A percentile compares a stretch with the other conserved stretches of the same genome.
Evolutionary conservation across 2,329 filamentous ascomycete species (phyloP).

Genomic region (Clonostachys rhizophaga): DNA sequence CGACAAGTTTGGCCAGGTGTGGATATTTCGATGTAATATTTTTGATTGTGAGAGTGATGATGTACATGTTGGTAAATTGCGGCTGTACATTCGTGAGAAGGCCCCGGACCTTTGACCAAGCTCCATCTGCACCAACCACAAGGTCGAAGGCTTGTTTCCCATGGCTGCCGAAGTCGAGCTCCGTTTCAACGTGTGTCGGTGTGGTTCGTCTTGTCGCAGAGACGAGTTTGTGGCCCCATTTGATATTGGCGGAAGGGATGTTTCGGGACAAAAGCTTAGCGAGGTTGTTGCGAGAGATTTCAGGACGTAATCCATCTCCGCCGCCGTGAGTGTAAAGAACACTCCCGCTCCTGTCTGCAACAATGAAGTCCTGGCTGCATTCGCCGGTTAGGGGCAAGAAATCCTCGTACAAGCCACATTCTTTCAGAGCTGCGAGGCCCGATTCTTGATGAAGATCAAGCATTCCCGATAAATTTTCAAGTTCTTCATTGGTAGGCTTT

Average conservation of each 20-base stretch:
- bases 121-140: constrained; percentile 3
- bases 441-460: constrained; percentile 43
- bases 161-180: constrained; percentile 14
- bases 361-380: constrained; percentile 30
- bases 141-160: constrained; percentile 21
- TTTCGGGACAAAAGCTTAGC: constrained; percentile 22
- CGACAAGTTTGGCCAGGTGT: constrained; percentile 28
- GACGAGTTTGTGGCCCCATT: constrained; percentile 20
- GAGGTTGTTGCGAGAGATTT: constrained; percentile 30
- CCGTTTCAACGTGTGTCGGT: constrained; percentile 1
- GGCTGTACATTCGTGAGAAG: constrained; percentile 24
- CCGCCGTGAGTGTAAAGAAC: constrained; percentile 11
- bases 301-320: constrained; percentile 17
- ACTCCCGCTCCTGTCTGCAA: constrained; percentile 19
- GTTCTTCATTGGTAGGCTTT: constrained; percentile 14
- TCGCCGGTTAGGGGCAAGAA: constrained; percentile 35
- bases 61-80: constrained; percentile 28
- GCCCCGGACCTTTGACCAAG: constrained; percentile 20
- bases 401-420: constrained; percentile 34
- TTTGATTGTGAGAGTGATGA: constrained; percentile 25
- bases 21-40: constrained; percentile 25
- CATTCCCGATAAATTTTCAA: constrained; percentile 26
- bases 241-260: constrained; percentile 21
- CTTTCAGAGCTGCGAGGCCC: constrained; percentile 36
- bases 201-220: constrained; percentile 2